Percentiles rank a stretch among this genome's conserved stretches.
Conservation (phyloP, 169 alveolate genomes). For the Eimeria necatrix region DNA sequence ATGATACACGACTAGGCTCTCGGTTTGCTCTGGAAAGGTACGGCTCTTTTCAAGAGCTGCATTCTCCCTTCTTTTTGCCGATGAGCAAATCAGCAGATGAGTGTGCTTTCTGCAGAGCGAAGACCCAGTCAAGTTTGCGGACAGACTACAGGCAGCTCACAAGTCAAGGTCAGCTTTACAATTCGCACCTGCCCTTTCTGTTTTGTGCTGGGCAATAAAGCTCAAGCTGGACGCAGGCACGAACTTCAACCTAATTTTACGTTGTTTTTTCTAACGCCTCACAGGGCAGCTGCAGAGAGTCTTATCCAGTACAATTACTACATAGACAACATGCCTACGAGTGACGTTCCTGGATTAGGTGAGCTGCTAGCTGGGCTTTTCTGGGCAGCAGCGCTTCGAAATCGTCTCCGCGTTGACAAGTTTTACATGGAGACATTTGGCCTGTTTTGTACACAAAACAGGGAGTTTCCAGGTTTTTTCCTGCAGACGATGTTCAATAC, state of each 20-base stretch:
- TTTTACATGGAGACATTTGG: not conserved
- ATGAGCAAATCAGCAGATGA: not conserved
- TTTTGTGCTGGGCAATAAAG: not conserved
- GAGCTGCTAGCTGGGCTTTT: not conserved
- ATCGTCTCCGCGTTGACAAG: not conserved
- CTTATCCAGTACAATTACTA: conserved; percentile 93
- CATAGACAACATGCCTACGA: conserved; percentile 94
- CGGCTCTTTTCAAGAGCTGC: too few species aligned
- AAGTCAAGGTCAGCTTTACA: conserved; percentile 39
- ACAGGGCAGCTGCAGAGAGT: conserved; percentile 93
- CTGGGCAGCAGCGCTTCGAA: not conserved
- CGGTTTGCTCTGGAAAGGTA: too few species aligned
- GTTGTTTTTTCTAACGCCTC: not conserved
- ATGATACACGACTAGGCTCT: not conserved
- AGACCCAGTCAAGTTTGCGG: conserved; percentile 81
- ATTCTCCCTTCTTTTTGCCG: not conserved
- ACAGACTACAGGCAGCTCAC: conserved; percentile 77
- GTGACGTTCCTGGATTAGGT: conserved; percentile 92
- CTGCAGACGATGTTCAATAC: conserved; percentile 88
- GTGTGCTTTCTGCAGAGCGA: conserved; percentile 61
- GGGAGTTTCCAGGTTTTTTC: not conserved
- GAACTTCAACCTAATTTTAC: not conserved
- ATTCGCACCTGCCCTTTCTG: not conserved
- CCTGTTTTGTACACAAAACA: not conserved
- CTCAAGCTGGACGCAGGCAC: not conserved